phyloP scores from a whole-genome alignment of 2,329 filamentous ascomycete species.

The Stagonosporopsis rhizophila region DNA sequence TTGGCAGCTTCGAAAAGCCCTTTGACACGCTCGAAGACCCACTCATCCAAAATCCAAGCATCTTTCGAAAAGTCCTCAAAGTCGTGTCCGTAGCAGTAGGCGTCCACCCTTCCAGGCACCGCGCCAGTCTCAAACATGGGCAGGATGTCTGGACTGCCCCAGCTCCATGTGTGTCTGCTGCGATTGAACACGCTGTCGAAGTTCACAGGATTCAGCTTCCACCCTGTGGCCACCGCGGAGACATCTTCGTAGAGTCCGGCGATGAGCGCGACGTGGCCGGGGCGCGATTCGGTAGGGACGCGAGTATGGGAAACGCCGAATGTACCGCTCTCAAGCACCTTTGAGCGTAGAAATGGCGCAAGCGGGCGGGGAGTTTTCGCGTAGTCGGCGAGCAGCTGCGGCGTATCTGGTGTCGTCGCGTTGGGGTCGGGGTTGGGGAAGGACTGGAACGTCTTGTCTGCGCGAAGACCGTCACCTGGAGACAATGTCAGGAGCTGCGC shows the following conservation, averaged over 20 bases:
- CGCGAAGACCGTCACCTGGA: conserved; percentile 84
- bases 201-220: conserved; percentile 97
- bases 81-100: conserved; percentile 82
- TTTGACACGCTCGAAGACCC: conserved; percentile 96
- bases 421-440: conserved; percentile 83
- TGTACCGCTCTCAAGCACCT: conserved; percentile 86
- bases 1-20: conserved; percentile 82
- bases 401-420: conserved; percentile 53
- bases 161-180: conserved; percentile 97
- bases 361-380: conserved; percentile 75
- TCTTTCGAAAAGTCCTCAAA: conserved; percentile 89
- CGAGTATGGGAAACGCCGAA: conserved; percentile 98
- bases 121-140: conserved; percentile 98
- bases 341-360: conserved; percentile 88
- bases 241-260: conserved; percentile 98
- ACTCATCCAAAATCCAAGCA: conserved; percentile 81
- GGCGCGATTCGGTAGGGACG: conserved; percentile 94
- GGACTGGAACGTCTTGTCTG: conserved; percentile 96
- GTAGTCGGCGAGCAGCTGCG: conserved; percentile 11
- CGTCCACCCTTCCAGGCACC: conserved; percentile 82
- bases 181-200: conserved; percentile 99
- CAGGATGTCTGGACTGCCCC: conserved; percentile 96
- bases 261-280: conserved; percentile 95
- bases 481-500: not conserved
- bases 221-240: conserved; percentile 94